Evolutionary conservation across 306 rosid species (phyloP).

Genomic region (Prunus campanulata): DNA sequence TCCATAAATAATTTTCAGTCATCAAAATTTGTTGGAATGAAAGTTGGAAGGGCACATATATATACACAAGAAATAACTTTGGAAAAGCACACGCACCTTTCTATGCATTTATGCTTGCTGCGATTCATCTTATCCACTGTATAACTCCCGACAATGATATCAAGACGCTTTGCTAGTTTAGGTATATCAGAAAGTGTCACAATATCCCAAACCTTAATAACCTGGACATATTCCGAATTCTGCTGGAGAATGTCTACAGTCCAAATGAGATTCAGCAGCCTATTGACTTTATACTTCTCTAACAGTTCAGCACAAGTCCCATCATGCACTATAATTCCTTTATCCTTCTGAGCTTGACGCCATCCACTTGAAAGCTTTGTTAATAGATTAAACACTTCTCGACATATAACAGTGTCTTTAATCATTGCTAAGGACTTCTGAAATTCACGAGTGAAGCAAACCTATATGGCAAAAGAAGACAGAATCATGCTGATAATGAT

Average conservation of each 20-base stretch:
- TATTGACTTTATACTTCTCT: constrained; percentile 41
- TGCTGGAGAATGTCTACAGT: constrained; percentile 40
- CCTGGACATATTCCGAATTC: constrained; percentile 31
- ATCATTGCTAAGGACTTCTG: constrained; percentile 28
- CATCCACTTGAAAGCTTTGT: constrained; percentile 52
- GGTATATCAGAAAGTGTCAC: constrained; percentile 29
- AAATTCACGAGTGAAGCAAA: constrained; percentile 31
- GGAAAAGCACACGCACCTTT: constrained; percentile 27
- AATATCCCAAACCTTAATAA: constrained; percentile 52
- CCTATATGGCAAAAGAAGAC: constrained; percentile 16
- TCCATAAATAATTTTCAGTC: too few relatives aligned
- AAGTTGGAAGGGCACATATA: too few relatives aligned
- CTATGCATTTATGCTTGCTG: constrained; percentile 28
- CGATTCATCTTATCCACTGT: constrained; percentile 30
- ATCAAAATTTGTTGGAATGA: too few relatives aligned
- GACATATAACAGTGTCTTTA: constrained; percentile 22
- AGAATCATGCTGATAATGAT: neutral
- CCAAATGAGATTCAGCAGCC: constrained; percentile 44
- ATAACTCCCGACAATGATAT: constrained; percentile 21
- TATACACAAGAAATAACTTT: neutral
- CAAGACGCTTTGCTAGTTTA: constrained; percentile 26
- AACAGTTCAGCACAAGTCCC: constrained; percentile 30
- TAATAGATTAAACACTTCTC: constrained; percentile 34
- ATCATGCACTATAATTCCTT: neutral
- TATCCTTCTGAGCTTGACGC: constrained; percentile 22